A percentile compares a stretch with the other conserved stretches of the same genome.
phyloP scores from a whole-genome alignment of 257 asterid genomes.

The Penstemon newberryi region DNA sequence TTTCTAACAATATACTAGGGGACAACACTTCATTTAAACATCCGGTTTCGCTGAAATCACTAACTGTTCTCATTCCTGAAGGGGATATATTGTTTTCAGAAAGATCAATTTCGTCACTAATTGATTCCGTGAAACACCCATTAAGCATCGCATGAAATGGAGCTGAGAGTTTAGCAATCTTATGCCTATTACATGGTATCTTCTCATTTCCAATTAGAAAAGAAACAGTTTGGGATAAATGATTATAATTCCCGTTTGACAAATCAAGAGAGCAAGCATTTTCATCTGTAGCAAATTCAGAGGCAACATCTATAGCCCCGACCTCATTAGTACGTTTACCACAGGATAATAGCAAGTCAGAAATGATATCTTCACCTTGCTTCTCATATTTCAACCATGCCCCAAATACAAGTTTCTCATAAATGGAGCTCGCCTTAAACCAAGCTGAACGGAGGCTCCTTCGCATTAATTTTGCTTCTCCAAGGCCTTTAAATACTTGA shows the following conservation, averaged over 20 bases:
- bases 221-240: slow-evolving; percentile 46
- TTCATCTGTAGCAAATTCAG: slow-evolving; percentile 54
- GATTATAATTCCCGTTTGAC: slow-evolving; percentile 13
- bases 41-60: slow-evolving; percentile 62
- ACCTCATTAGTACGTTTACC: slow-evolving; percentile 83
- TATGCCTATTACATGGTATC: slow-evolving; percentile 68
- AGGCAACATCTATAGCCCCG: slow-evolving; percentile 65
- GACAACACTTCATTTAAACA: slow-evolving; percentile 47
- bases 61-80: slow-evolving; percentile 61
- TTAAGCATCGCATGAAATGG: slow-evolving; percentile 94
- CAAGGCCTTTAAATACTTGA: slow-evolving; percentile 93
- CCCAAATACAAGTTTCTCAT: slow-evolving; percentile 83
- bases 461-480: slow-evolving; percentile 84
- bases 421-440: slow-evolving; percentile 66
- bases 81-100: slow-evolving; percentile 82
- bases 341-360: slow-evolving; percentile 74
- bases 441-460: slow-evolving; percentile 92
- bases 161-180: slow-evolving; percentile 76
- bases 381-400: slow-evolving; percentile 95
- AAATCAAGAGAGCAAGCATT: slow-evolving; percentile 26
- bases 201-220: slow-evolving; percentile 72
- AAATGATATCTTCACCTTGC: slow-evolving; percentile 76
- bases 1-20: slow-evolving; percentile 69
- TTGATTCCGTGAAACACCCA: slow-evolving; percentile 85
- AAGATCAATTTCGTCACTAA: slow-evolving; percentile 70